phyloP scores from a whole-genome alignment of 2,329 filamentous ascomycete genomes.

The Metarhizium sp. region DNA sequence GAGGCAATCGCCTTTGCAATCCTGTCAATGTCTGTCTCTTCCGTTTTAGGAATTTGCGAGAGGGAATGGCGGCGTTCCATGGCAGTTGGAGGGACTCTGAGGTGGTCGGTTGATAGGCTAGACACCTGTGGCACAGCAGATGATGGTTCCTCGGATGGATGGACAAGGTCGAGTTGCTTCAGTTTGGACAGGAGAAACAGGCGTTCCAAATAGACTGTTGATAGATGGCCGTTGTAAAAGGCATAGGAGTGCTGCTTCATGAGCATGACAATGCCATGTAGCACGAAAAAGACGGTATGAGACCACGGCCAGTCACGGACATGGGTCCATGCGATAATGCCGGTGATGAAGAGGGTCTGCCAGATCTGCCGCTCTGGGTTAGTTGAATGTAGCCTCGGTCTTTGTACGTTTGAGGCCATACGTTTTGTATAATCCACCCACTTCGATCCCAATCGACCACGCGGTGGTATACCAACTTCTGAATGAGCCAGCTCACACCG shows the following conservation, averaged over 20 bases:
- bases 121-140: constrained; percentile 30
- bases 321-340: constrained; percentile 55
- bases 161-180: constrained; percentile 46
- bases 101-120: constrained; percentile 35
- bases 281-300: constrained; percentile 67
- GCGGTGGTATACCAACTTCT: constrained; percentile 48
- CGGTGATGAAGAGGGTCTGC: constrained; percentile 55
- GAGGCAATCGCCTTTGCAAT: constrained; percentile 55
- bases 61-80: constrained; percentile 33
- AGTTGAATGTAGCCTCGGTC: not conserved
- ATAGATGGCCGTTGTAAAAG: constrained; percentile 70
- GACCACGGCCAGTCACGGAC: constrained; percentile 75
- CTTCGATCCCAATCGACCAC: constrained; percentile 56
- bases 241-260: constrained; percentile 81
- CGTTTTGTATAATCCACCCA: constrained; percentile 67
- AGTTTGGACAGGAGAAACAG: constrained; percentile 36
- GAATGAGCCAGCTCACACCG: constrained; percentile 55
- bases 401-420: constrained; percentile 21
- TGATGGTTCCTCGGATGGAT: constrained; percentile 34
- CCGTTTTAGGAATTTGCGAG: constrained; percentile 21
- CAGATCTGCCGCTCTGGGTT: constrained; percentile 39
- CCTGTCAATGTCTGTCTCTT: constrained; percentile 45
- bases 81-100: constrained; percentile 31
- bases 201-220: constrained; percentile 45
- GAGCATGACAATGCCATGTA: constrained; percentile 65